Evolutionary conservation across 805 yeast species (phyloP).

Genomic region (Suhomyces faveliae): DNA sequence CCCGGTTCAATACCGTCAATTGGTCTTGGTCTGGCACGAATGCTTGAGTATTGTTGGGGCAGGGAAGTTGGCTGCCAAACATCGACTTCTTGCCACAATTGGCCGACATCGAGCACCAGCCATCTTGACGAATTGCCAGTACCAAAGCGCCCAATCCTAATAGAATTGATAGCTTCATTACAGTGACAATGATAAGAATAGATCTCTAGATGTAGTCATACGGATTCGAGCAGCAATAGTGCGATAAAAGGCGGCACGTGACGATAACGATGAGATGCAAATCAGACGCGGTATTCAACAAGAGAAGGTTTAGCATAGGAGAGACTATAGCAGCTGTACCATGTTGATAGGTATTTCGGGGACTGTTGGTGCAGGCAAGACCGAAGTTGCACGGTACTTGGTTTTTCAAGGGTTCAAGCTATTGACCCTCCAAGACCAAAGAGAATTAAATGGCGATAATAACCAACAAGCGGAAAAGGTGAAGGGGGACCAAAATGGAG

Average conservation of each 20-base stretch:
- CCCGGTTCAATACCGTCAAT: constrained; percentile 43
- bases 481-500: neutral
- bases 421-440: constrained; percentile 14
- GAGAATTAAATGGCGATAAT: neutral
- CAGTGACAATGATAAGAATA: too few species aligned
- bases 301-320: neutral
- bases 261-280: neutral
- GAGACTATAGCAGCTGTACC: too few species aligned
- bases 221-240: neutral
- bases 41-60: constrained; percentile 59
- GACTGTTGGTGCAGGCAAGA: constrained; percentile 62
- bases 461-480: too few species aligned
- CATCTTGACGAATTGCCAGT: constrained; percentile 30
- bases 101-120: constrained; percentile 56
- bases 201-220: too few species aligned
- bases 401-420: constrained; percentile 51
- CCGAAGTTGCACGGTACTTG: constrained; percentile 60
- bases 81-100: constrained; percentile 76
- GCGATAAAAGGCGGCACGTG: neutral
- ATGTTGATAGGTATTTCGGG: constrained; percentile 82
- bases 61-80: constrained; percentile 80
- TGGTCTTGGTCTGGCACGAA: constrained; percentile 46
- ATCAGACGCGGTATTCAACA: too few species aligned
- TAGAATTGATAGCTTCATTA: neutral
- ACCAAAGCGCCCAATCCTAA: neutral